Base-by-base conservation (phyloP, 495 filamentous ascomycete species). In the Penicillium desertorum region DNA sequence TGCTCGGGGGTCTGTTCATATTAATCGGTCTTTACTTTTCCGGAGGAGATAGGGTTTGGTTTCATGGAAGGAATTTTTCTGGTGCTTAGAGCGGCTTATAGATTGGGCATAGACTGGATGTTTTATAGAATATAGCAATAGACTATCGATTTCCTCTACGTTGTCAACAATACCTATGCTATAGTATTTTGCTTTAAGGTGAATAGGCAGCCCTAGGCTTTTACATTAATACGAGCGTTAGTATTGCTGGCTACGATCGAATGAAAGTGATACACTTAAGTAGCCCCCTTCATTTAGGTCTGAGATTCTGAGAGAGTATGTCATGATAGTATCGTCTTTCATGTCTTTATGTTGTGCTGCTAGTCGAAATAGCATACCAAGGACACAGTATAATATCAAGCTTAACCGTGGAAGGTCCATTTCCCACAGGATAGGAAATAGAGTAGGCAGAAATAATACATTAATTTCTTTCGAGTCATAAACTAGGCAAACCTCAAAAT, bases 21-120 rank as follows among this genome's bases (percentile, higher is more conserved):
- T 53, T 7, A 43, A 41, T 44, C 51, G 51, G 10, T 14, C 36
- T 53, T 19, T 43, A 25, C 23, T 53, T 8, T 53, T 53, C 9
- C 51, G 27, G 51, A 34, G 51, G 51, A 53, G 51, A 34, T 52
- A 43, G 37, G 6, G 7, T 11, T 20, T 11, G 9, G 3, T 3
- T 12, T 3, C 19, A 20, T 43, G 42, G 10, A 19, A n/a, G 22
- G 14, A 17, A 16, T 16, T 6, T n/a, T 39, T 39, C 3, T 39
- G 16, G 9, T 39, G 36, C 5, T 39, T 39, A 12, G n/a, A 39
- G 16, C 16, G 2, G n/a, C 12, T 39, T 8, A 39, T n/a, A n/a
- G 14, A 3, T 17, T 39, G 23, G 23, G 23, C 0, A 25, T 39
- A 9, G 16, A 39, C 36, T 9, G 16, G 2, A 5, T 39, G 8